A percentile compares a stretch with the other conserved stretches of the same genome.
These are phyloP conservation scores for Kuraishia borneana DNA, from an alignment of 805 yeast species.

Conservation along the genomic window DNA sequence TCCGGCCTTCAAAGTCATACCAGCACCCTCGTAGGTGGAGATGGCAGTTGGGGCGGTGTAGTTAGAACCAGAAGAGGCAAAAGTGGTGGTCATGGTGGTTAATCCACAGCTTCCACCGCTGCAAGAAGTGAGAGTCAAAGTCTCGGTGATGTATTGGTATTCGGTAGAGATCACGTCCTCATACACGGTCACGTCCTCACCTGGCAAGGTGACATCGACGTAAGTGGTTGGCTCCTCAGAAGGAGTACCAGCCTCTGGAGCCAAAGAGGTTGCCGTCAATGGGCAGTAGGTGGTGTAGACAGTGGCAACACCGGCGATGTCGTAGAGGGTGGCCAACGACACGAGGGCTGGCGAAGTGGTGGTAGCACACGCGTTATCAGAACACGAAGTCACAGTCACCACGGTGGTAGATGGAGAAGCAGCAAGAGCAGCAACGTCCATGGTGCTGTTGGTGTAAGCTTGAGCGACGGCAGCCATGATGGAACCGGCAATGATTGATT, in stretches of 20 bases:
- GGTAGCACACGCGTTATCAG: constrained; percentile 14
- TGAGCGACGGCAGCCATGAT: constrained; percentile 11
- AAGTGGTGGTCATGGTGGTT: constrained; percentile 23
- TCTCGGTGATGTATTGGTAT: constrained; percentile 2
- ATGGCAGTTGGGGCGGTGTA: constrained; percentile 5
- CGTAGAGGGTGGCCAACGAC: constrained; percentile 17
- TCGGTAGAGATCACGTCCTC: constrained; percentile 5
- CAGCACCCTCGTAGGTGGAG: constrained; percentile 18
- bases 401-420: constrained; percentile 9
- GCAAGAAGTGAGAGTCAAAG: constrained; percentile 1
- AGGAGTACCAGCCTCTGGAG: constrained; percentile 1
- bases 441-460: constrained; percentile 7
- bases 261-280: constrained; percentile 5
- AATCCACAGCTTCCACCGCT: constrained; percentile 20
- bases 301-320: constrained; percentile 22
- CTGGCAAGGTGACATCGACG: constrained; percentile 2
- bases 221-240: constrained; percentile 3
- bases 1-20: constrained; percentile 4
- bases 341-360: constrained; percentile 13
- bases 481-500: constrained; percentile 9
- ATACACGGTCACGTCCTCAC: constrained; percentile 4
- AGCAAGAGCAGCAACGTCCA: constrained; percentile 8
- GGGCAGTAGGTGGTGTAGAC: constrained; percentile 29
- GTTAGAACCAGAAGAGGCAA: constrained; percentile 8
- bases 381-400: constrained; percentile 19